Base-by-base conservation (phyloP, 2,329 filamentous ascomycete species). In the Cordyceps pruinosa region DNA sequence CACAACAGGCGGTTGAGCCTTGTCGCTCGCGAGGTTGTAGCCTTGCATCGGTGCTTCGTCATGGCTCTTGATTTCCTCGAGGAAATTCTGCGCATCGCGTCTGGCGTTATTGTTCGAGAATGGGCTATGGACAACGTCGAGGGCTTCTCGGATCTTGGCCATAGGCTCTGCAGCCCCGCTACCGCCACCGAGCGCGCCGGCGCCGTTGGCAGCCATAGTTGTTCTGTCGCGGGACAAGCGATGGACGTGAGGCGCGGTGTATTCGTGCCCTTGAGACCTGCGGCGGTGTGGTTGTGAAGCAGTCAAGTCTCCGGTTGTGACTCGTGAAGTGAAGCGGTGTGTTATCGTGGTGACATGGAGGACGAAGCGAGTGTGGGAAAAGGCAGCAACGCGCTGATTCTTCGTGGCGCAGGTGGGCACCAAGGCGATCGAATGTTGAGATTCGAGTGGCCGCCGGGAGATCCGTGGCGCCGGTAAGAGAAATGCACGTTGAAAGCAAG, bases 61-160 rank as follows among this genome's bases (percentile, higher is more conserved):
- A 65, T 88, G 83, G 47, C 83, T 80, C 74, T 97, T 97, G 66
- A 96, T 82, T 23, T 87, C 77, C 69, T 99, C 94, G 63, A 99
- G 86, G 68, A 90, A 96, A 37, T 83, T 74, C 62, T 94, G 88
- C 46, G 94, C 94, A 70, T 94, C 83, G 69, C 88, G 83, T 61
- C 94, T 89, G 55, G 87, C 79, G 61, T 89, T 82, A 72, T 97
- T 97, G 62, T 85, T 80, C 41, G 92, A 93, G 60, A 84, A 81
- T 12, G 92, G 84, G 68, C 84, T 87, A 75, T 97, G 93, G 60
- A 97, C 89, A 64, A 95, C 83, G 65, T 94, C 84, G 64, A 99
- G 84, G 41, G 94, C 94, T 66, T 89, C 83, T 67, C 90, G 84
- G 62, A 97, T 94, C 68, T 82, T 84, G 51, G 82, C 75, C 52